Base-by-base conservation (phyloP, 371 early-diverging fungal genomes). In the Conidiobolus incongruus region DNA sequence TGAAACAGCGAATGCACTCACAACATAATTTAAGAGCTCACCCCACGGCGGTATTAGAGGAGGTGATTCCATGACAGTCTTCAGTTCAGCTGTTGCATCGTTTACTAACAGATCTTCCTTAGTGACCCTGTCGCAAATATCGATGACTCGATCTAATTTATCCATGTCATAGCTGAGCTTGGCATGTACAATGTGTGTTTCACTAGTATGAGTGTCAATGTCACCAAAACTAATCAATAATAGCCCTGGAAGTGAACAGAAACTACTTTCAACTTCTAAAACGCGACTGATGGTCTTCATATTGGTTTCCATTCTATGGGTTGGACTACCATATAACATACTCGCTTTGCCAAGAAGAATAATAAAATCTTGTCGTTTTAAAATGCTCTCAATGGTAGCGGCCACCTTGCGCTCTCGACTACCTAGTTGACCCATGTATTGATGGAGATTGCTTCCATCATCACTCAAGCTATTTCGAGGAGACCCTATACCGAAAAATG, bases 221-320 rank as follows among this genome's bases (percentile, higher is more conserved):
- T 79, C 77, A 47, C 67, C 67, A 43, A 81, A 78, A 1, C 72
- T 65, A 32, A 81, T 59, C 32, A 80, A 66, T 67, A 79, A 73
- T 20, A 76, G 62, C 21, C 72, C 72, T 2, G 81, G 81, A 42
- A 77, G 53, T 38, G 67, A 65, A 10, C 73, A 66, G 38, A 75
- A 77, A 38, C 70, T 66, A 2, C 75, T 75, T 15, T 77, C 71
- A 11, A 81, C 66, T 13, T 67, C 68, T 38, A 81, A 51, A 5
- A 69, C 66, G 13, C 52, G 50, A 22, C 62, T 64, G 32, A 71
- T 56, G 24, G 58, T 50, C 0, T 55, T 48, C 47, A 72, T 58
- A n/a, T 65, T 61, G 19, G 59, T 60, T 35, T 75, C 75, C 12
- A 74, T 47, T 12, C 71, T 56, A 51, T 72, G 72, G 0, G 71